These are phyloP conservation scores for Schwanniomyces occidentalis DNA, from an alignment of 805 yeast genomes.

Conservation along the genomic window DNA sequence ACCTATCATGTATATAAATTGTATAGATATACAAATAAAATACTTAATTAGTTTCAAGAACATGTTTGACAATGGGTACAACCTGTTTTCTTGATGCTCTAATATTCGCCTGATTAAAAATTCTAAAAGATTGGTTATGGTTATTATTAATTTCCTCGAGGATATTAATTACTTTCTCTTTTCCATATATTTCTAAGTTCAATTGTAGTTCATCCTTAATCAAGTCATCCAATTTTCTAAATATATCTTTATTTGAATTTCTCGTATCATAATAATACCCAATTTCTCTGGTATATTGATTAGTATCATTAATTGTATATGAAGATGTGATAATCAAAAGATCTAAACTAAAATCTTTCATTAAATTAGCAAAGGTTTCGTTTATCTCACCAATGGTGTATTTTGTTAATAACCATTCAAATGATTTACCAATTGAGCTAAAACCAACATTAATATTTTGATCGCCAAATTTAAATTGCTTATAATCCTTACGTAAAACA, in stretches of 20 bases:
- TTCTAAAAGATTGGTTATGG: slow-evolving; percentile 16
- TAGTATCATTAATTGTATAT: slow-evolving; percentile 33
- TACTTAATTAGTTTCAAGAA: slow-evolving; percentile 21
- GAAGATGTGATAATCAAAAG: slow-evolving; percentile 39
- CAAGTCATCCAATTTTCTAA: slow-evolving; percentile 18
- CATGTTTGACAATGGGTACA: slow-evolving; percentile 58
- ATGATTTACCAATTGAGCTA: slow-evolving; percentile 67
- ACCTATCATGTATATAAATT: slow-evolving; percentile 13
- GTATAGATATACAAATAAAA: background rate
- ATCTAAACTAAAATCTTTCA: slow-evolving; percentile 23
- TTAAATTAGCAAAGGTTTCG: slow-evolving; percentile 19
- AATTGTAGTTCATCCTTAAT: slow-evolving; percentile 24
- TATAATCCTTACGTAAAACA: slow-evolving; percentile 80
- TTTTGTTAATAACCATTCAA: slow-evolving; percentile 49
- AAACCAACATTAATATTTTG: slow-evolving; percentile 58
- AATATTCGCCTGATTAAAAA: slow-evolving; percentile 49
- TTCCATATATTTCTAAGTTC: slow-evolving; percentile 23
- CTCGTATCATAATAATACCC: slow-evolving; percentile 21
- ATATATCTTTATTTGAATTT: slow-evolving; percentile 9
- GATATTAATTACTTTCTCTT: slow-evolving; percentile 11
- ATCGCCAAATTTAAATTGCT: slow-evolving; percentile 54
- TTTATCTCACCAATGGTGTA: slow-evolving; percentile 24
- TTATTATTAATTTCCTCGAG: slow-evolving; percentile 8
- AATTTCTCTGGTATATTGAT: slow-evolving; percentile 35
- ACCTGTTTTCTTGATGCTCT: slow-evolving; percentile 83